Conservation (phyloP, 2,329 filamentous ascomycete species). For the Xylariaceae sp. region DNA sequence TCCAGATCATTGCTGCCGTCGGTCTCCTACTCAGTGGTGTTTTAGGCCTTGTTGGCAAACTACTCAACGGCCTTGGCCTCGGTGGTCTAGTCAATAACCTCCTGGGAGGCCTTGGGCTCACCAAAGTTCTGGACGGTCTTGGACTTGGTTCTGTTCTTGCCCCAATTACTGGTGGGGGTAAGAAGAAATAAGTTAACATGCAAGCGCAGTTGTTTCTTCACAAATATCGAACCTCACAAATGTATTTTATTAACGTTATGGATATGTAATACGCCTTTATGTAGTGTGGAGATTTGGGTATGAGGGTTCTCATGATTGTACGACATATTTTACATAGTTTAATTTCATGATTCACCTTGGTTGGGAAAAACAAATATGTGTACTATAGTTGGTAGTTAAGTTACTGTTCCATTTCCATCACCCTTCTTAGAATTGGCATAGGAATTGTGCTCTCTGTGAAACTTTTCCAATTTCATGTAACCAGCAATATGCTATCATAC, state of each 20-base stretch:
- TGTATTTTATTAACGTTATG: too few relatives aligned
- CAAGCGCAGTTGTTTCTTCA: too few relatives aligned
- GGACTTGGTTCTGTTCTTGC: constrained; percentile 62
- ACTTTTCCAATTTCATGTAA: too few relatives aligned
- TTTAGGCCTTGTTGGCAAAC: constrained; percentile 79
- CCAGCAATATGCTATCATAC: too few relatives aligned
- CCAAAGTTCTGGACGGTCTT: constrained; percentile 75
- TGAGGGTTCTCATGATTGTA: neutral
- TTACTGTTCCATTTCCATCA: too few relatives aligned
- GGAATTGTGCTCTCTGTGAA: too few relatives aligned
- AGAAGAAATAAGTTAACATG: constrained; percentile 48
- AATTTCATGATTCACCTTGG: neutral
- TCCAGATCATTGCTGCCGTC: constrained; percentile 91
- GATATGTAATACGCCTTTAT: constrained; percentile 10
- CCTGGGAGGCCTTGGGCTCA: constrained; percentile 76
- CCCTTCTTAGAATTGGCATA: too few relatives aligned
- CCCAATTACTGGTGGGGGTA: constrained; percentile 48
- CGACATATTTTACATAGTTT: constrained; percentile 2
- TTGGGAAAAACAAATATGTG: constrained; percentile 4
- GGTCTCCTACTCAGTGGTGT: constrained; percentile 84
- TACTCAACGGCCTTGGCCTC: constrained; percentile 81
- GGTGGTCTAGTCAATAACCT: constrained; percentile 81
- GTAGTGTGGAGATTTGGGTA: constrained; percentile 4
- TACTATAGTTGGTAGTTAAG: too few relatives aligned
- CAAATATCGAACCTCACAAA: too few relatives aligned